phyloP scores from a whole-genome alignment of 139 green algal genomes.

The Chlorella vulgaris region DNA sequence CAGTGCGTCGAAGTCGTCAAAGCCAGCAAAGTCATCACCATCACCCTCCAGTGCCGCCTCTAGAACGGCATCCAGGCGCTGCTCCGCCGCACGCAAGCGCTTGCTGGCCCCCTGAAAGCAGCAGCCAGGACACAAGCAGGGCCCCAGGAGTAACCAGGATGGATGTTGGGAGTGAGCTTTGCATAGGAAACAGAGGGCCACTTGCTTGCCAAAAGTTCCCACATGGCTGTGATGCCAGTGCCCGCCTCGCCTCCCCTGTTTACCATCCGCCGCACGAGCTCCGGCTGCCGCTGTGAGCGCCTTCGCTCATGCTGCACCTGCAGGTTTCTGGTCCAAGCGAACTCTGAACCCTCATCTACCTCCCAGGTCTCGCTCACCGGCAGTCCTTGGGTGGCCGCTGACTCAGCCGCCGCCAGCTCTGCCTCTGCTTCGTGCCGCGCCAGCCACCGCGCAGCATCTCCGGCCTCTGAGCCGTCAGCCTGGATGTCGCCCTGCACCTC shows the following conservation, averaged over 20 bases:
- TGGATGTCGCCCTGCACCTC: constrained; percentile 66
- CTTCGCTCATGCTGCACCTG: too few species aligned
- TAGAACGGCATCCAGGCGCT: constrained; percentile 47
- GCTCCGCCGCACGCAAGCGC: constrained; percentile 43
- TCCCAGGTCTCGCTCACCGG: constrained; percentile 39
- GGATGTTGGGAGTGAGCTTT: not conserved
- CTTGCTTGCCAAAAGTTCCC: too few species aligned
- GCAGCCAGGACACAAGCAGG: not conserved
- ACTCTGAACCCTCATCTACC: too few species aligned
- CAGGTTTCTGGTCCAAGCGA: too few species aligned
- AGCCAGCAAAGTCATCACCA: constrained; percentile 39
- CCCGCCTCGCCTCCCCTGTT: too few species aligned
- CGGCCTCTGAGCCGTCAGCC: constrained; percentile 65
- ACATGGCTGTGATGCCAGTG: too few species aligned
- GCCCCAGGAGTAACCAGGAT: not conserved
- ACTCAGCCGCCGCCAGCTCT: constrained; percentile 59
- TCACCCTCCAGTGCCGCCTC: constrained; percentile 42
- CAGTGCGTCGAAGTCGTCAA: constrained; percentile 13
- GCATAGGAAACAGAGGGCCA: too few species aligned
- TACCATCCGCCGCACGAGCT: too few species aligned
- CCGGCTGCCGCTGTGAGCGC: too few species aligned
- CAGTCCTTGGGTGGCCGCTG: constrained; percentile 35
- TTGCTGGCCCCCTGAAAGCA: constrained; percentile 31
- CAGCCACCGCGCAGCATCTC: constrained; percentile 59
- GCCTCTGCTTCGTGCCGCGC: constrained; percentile 41